Percentiles rank a stretch among this genome's conserved stretches.
phyloP scores from a whole-genome alignment of 352 stramenopile species.

The Phytophthora pisi region DNA sequence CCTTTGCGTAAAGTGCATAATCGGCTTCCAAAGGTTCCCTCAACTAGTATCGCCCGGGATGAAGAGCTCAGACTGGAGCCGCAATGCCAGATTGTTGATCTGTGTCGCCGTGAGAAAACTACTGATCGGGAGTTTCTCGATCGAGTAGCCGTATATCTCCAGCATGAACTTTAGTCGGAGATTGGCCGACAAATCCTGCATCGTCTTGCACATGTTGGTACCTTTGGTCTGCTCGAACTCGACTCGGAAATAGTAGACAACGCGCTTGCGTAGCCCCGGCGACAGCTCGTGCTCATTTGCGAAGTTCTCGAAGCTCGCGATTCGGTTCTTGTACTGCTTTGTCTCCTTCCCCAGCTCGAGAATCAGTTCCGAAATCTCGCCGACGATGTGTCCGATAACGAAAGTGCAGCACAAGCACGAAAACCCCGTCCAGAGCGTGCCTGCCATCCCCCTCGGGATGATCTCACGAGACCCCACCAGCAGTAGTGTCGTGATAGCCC shows the following conservation, averaged over 20 bases:
- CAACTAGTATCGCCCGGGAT: slow-evolving; percentile 28
- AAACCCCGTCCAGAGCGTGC: slow-evolving; percentile 56
- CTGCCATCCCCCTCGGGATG: slow-evolving; percentile 50
- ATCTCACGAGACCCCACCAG: slow-evolving; percentile 68
- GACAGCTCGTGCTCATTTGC: slow-evolving; percentile 60
- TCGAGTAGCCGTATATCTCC: slow-evolving; percentile 60
- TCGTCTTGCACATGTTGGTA: slow-evolving; percentile 57
- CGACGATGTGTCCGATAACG: slow-evolving; percentile 73
- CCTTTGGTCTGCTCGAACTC: slow-evolving; percentile 60
- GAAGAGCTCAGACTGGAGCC: slow-evolving; percentile 64
- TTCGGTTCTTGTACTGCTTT: slow-evolving; percentile 64
- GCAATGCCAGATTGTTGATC: slow-evolving; percentile 55
- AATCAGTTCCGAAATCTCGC: slow-evolving; percentile 72
- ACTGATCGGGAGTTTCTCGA: slow-evolving; percentile 55
- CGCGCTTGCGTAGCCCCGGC: slow-evolving; percentile 49
- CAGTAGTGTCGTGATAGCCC: slow-evolving; percentile 66
- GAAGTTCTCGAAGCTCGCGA: slow-evolving; percentile 69
- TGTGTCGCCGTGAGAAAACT: slow-evolving; percentile 52
- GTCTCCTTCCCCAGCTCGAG: slow-evolving; percentile 65
- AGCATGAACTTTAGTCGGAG: slow-evolving; percentile 70
- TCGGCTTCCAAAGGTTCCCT: slow-evolving; percentile 48
- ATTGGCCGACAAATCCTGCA: slow-evolving; percentile 65
- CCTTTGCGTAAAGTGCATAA: slow-evolving; percentile 71
- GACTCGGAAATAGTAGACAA: slow-evolving; percentile 61
- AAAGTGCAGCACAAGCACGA: slow-evolving; percentile 73